These are phyloP conservation scores for Entelexis paramagnoliae DNA, from an alignment of 1,139 yeast species.

Conservation along the genomic window DNA sequence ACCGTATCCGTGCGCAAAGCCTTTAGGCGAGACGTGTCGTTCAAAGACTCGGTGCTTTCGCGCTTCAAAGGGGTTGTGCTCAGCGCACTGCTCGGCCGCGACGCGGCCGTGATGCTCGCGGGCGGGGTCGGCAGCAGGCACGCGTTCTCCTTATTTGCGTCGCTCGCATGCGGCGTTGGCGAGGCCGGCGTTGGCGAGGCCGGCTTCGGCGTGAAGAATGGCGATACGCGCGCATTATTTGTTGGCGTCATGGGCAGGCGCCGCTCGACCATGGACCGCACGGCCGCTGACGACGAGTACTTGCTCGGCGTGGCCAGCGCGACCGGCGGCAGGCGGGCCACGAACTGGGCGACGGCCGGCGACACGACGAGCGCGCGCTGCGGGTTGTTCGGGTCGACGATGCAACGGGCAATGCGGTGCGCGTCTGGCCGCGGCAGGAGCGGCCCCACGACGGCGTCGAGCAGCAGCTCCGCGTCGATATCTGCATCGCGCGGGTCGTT, in stretches of 20 bases:
- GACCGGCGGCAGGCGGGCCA: constrained; percentile 5
- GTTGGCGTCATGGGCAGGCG: constrained; percentile 1
- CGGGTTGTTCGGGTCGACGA: constrained; percentile 16
- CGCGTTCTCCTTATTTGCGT: constrained; percentile 2
- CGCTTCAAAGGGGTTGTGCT: background rate
- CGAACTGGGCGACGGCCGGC: constrained; percentile 13
- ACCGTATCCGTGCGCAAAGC: constrained; percentile 1
- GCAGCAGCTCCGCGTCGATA: background rate
- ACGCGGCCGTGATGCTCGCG: background rate
- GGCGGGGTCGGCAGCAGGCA: background rate
- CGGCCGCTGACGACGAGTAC: constrained; percentile 5
- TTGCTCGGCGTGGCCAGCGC: background rate
- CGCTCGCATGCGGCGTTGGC: background rate
- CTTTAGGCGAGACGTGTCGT: background rate
- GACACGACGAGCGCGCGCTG: constrained; percentile 7
- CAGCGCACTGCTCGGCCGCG: too few species aligned
- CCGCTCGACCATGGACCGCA: constrained; percentile 5
- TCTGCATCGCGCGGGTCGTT: constrained; percentile 40
- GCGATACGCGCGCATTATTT: background rate
- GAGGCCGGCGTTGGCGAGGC: background rate
- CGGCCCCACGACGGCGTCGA: constrained; percentile 14
- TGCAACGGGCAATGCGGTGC: constrained; percentile 18
- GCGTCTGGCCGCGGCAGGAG: constrained; percentile 13
- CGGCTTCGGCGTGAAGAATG: constrained; percentile 9
- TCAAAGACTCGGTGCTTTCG: background rate